Base-by-base conservation (phyloP, 2,329 filamentous ascomycete genomes). In the Emmonsia crescens region DNA sequence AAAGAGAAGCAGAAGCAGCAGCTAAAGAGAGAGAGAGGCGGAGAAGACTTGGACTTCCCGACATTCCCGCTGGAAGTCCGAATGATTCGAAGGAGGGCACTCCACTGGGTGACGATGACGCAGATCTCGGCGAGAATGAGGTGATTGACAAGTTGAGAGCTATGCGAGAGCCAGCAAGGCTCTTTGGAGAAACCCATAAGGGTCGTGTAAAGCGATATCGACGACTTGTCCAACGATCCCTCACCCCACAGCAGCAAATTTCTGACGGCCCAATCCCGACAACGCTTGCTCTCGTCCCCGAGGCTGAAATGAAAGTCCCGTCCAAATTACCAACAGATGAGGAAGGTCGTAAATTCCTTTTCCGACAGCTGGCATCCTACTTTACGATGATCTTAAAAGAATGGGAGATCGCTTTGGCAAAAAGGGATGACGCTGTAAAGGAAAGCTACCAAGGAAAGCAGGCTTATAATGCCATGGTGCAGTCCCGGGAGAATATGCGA, bases 371-470 rank as follows among this genome's bases (percentile, higher is more conserved):
- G 61, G 89, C 89, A 24, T 94, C 89, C 57, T 99, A 96, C 79
- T 97, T 99, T 78, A 95, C 89, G 60, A 91, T 99, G 85, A 85
- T 99, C n/a, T 79, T 99, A 62, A 83, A 82, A 52, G 93, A 95
- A 74, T 99, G 95, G 88, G 85, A 92, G 68, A 72, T 78, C 48
- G 91, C 92, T 5, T 83, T 99, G 68, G 84, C 84, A 5, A 76
- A 78, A 55, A 81, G 85, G 57, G 77, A 82, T 33, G 68, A 75
- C 9, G 77, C 79, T 1, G 80, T 86, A 38, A 85, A 89, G 68
- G 84, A 86, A 63, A 92, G 89, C 33, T 88, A 86, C 66, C 85
- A 89, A 24, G 91, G 92, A 68, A 91, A 90, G 69, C 85, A 86
- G 65, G 94, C 94, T 5, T 86, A 88, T 68, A 88, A 83, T 69